phyloP scores from a whole-genome alignment of 2,329 filamentous ascomycete species.

The Fusarium armeniacum region DNA sequence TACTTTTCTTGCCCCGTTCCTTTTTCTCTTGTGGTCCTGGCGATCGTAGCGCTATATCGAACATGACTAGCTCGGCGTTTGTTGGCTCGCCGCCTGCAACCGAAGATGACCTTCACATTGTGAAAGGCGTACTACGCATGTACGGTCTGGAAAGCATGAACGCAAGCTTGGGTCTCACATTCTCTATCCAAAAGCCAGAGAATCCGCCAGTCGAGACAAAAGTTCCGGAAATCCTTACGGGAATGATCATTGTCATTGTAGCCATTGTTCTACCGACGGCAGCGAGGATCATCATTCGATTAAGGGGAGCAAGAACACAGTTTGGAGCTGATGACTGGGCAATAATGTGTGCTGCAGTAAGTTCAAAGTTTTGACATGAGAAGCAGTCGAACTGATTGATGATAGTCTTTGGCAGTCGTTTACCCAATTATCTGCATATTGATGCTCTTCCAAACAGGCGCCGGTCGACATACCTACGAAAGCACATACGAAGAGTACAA shows the following conservation, averaged over 20 bases:
- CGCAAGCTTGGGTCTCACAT: constrained; percentile 17
- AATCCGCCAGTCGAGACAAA: constrained; percentile 23
- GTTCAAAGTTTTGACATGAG: background rate
- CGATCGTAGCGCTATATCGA: background rate
- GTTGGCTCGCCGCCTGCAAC: constrained; percentile 25
- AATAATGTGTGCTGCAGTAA: constrained; percentile 26
- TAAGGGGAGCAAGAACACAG: background rate
- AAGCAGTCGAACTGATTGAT: background rate
- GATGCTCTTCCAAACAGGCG: constrained; percentile 23
- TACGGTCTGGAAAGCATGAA: constrained; percentile 21
- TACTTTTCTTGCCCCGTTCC: background rate
- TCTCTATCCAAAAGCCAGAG: constrained; percentile 13
- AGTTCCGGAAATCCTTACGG: constrained; percentile 16
- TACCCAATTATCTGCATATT: constrained; percentile 27
- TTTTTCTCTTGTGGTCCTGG: background rate
- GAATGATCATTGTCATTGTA: constrained; percentile 34
- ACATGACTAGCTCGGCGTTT: constrained; percentile 16
- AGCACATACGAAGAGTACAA: constrained; percentile 28
- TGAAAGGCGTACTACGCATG: constrained; percentile 22
- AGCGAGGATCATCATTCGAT: constrained; percentile 19
- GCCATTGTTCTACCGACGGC: constrained; percentile 24
- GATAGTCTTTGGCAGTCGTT: constrained; percentile 10
- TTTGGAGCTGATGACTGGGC: constrained; percentile 32
- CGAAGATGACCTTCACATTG: constrained; percentile 19
- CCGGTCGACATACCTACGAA: constrained; percentile 27